Evolutionary conservation across 495 filamentous ascomycete genomes (phyloP), one percentile per base, ranked within the genome.

Genomic region (Parathielavia hyrcaniae): DNA sequence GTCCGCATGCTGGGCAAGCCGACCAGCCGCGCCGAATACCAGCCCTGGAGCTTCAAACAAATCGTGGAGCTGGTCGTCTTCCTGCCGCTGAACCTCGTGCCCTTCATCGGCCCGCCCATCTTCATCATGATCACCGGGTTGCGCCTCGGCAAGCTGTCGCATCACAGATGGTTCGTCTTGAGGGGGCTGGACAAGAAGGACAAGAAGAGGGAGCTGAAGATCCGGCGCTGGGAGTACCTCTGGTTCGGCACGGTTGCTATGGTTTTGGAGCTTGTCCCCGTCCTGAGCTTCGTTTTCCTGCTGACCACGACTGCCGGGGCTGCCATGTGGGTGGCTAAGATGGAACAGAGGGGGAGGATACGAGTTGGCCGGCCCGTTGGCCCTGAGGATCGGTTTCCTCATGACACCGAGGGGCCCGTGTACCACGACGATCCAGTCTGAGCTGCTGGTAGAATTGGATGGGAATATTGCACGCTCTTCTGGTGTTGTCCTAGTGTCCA

Each of bases 51-150:
- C 54, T 61, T 88, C 14, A 79, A 82, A n/a, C 87, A 91, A 64
- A 90, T 90, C 53, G 60, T 85, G 53, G 87, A 92, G 69, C 85
- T 91, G 56, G 77, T 90, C 19, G 54, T 87, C 14, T 89, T 86
- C 64, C 75, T 97, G 1, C 92, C 93, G 1, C 78, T 97, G 60
- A 97, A 96, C 69, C 80, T 97, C 22, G 85, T 98, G 35, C 93
- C 93, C 0, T 80, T 90, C 12, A 76, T 97, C 20, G 93, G 93
- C 7, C 88, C 87, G 0, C 77, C 84, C 1, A 68, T 90, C 44
- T 98, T 95, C 70, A 75, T 97, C 23, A 69, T 88, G 43, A 74
- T 93, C 56, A 90, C 77, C 11, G 82, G 80, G 1, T 73, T 79
- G 1, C 71, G 81, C n/a, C 64, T 81, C 17, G 82, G 82, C 12